Evolutionary conservation across 2,329 filamentous ascomycete genomes (phyloP), one percentile per base, ranked within the genome.

Genomic region (Xylariales sp.): DNA sequence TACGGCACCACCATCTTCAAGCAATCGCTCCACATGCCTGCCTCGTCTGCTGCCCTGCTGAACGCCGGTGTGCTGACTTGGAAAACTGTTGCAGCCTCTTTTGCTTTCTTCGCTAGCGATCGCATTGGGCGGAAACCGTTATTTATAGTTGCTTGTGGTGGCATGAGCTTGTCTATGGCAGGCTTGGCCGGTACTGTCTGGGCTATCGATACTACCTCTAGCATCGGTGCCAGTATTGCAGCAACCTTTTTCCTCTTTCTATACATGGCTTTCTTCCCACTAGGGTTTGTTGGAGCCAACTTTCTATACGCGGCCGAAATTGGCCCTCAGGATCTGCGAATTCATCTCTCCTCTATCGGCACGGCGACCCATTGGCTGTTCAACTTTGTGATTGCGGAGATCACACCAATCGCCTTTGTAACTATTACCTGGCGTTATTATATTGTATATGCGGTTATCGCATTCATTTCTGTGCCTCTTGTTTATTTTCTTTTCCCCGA

Each of bases 381-480:
- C 28, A 29, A 29, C 17, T 29, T 29, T 16, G 28, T 29, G 8
- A 29, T 29, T 29, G 28, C 28, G 8, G 28, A 29, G n/a, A 29
- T 29, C 28, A 29, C 28, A 3, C 28, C 28, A 6, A 29, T 29
- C 17, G 28, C 28, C 10, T 29, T 29, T 8, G 28, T 29, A 10
- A 15, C 28, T 14, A 29, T 29, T 16, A 29, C 8, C 6, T 29
- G 28, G 12, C 28, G 28, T 2, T 29, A 29, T n/a, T 29, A 29
- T 11, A 29, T 29, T 29, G 28, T 29, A 4, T 29, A 29, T 8
- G 28, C 28, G 14, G 28, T 29, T 8, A 29, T 29, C 4, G 28
- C 14, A 6, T 8, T n/a, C n/a, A 15, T 12, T 14, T n/a, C 17
- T 8, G 28, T 29, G 4, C 28, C 28, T 6, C 5, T 29, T n/a